Evolutionary conservation across 805 yeast genomes (phyloP).

Genomic region (Millerago galiae): DNA sequence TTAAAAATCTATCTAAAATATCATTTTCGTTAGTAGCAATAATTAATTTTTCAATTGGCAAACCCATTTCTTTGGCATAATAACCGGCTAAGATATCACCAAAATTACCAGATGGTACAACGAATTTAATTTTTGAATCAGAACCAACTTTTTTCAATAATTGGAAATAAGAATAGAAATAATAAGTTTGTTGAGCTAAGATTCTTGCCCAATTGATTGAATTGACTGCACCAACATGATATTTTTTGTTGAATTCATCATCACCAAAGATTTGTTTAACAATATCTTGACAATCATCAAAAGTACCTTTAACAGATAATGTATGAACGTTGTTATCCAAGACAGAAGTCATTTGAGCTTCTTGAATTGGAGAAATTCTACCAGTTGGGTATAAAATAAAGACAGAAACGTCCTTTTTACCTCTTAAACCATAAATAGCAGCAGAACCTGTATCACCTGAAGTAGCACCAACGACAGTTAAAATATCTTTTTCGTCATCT

Average conservation of each 20-base stretch:
- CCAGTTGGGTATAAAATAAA: slow-evolving; percentile 96
- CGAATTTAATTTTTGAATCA: slow-evolving; percentile 59
- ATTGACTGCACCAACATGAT: slow-evolving; percentile 96
- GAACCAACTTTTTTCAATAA: slow-evolving; percentile 37
- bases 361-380: slow-evolving; percentile 95
- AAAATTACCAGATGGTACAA: slow-evolving; percentile 97
- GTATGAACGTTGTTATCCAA: slow-evolving; percentile 91
- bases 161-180: slow-evolving; percentile 87
- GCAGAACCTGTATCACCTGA: slow-evolving; percentile 99
- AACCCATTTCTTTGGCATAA: slow-evolving; percentile 91
- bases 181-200: slow-evolving; percentile 94
- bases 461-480: slow-evolving; percentile 98
- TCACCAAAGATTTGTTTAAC: slow-evolving; percentile 94
- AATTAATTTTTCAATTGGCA: slow-evolving; percentile 79
- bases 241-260: slow-evolving; percentile 73
- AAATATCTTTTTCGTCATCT: slow-evolving; percentile 58
- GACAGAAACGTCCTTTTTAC: slow-evolving; percentile 95
- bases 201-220: slow-evolving; percentile 99
- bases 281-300: slow-evolving; percentile 96
- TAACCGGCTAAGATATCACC: slow-evolving; percentile 98
- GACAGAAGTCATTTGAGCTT: slow-evolving; percentile 97
- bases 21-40: slow-evolving; percentile 97
- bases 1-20: slow-evolving; percentile 87
- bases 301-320: slow-evolving; percentile 89
- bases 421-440: slow-evolving; percentile 95